A percentile compares a stretch with the other conserved stretches of the same genome.
phyloP scores from a whole-genome alignment of 352 stramenopile genomes.

The Globisporangium emineosum region DNA sequence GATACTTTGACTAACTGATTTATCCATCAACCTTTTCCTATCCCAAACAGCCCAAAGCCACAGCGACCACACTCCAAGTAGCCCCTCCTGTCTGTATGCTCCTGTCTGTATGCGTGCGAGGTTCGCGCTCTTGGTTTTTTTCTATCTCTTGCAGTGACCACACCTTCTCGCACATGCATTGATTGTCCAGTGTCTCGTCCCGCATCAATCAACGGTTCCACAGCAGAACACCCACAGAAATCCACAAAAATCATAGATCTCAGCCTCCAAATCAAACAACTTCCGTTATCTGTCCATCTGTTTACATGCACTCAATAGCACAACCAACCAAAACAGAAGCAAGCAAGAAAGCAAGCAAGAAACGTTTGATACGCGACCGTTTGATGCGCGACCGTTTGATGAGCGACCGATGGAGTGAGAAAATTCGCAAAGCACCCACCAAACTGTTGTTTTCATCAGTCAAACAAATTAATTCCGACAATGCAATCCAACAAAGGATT shows the following conservation, averaged over 20 bases:
- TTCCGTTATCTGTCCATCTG: too few relatives aligned
- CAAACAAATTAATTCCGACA: neutral
- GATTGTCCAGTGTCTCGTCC: conserved; percentile 12
- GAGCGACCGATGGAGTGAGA: neutral
- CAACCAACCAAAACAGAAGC: neutral
- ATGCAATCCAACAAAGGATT: neutral
- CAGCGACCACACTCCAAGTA: conserved; percentile 23
- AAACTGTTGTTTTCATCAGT: neutral
- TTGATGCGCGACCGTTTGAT: neutral
- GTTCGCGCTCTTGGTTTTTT: conserved; percentile 2
- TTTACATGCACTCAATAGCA: too few relatives aligned
- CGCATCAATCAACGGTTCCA: neutral
- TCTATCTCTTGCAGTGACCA: conserved; percentile 4
- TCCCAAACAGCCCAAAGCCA: conserved; percentile 21
- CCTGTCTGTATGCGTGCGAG: conserved; percentile 13
- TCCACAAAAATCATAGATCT: neutral
- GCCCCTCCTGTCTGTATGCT: conserved; percentile 10
- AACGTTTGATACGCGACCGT: neutral
- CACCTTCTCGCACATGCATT: neutral
- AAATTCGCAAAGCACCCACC: neutral
- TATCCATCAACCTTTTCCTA: neutral
- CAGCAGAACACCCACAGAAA: neutral
- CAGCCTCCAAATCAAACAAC: neutral
- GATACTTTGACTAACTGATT: neutral
- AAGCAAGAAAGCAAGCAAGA: neutral